Conservation (phyloP, 2,329 filamentous ascomycete genomes). For the Fusarium mangiferae region DNA sequence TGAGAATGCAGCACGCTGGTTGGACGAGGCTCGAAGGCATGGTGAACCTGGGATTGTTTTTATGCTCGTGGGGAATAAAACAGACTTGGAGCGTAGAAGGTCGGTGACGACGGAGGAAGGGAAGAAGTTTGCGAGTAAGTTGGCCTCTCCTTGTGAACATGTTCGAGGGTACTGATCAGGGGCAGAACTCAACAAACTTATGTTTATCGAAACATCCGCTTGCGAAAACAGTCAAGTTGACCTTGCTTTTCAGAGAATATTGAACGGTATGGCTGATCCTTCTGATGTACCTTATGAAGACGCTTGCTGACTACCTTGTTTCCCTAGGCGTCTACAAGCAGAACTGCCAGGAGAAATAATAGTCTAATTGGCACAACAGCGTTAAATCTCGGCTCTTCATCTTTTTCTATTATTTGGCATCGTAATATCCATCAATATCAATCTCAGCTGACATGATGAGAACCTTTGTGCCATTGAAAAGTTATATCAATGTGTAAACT, state of each 20-base stretch:
- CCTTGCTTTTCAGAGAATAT: background rate
- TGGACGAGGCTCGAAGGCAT: background rate
- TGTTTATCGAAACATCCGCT: slow-evolving; percentile 2
- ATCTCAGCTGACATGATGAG: rapidly evolving
- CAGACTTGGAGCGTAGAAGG: background rate
- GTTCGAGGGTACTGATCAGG: rapidly evolving
- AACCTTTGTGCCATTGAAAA: rapidly evolving
- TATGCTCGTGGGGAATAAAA: slow-evolving; percentile 10
- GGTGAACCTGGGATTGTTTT: background rate
- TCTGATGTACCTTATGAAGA: rapidly evolving
- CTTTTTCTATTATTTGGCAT: too few relatives aligned
- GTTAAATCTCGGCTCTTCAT: background rate
- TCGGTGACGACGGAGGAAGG: background rate
- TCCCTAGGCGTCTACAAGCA: background rate
- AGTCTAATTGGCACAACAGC: too few relatives aligned
- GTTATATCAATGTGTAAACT: background rate
- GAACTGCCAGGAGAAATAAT: background rate
- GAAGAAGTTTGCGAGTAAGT: slow-evolving; percentile 6
- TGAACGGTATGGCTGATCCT: background rate
- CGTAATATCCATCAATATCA: background rate
- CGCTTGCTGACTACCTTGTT: rapidly evolving
- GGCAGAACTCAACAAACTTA: background rate
- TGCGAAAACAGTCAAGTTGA: background rate
- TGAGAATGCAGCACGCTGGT: background rate
- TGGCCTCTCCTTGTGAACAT: rapidly evolving